Evolutionary conservation across 768 basidiomycete genomes (phyloP), one percentile per base, ranked within the genome.

Genomic region (Floccularia luteovirens): DNA sequence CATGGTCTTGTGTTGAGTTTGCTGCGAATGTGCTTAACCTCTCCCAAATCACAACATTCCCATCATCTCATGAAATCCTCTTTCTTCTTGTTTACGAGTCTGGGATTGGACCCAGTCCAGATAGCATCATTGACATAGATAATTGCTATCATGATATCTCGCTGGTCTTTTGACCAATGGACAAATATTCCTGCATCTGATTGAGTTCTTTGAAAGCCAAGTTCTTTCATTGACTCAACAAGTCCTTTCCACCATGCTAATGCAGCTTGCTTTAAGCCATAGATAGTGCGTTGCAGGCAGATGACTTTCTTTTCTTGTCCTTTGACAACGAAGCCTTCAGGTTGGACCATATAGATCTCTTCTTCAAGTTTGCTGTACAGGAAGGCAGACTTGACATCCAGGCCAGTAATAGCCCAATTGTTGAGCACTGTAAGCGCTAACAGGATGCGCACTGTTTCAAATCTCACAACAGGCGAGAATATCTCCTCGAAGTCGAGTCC

Each of bases 111-210:
- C 32, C 32, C 47, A 3, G 51, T 51, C 1, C 43, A 38, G 0
- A 60, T 35, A 32, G 60, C 54, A 37, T 64, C 63, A 35, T 69
- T 58, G 4, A 70, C 61, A 34, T 66, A 58, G 1, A 66, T 52
- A 0, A 48, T 52, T 0, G 60, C 36, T 8, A 70, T 47, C 5
- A 63, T 43, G 0, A 37, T 57, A 0, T 54, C 51, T 7, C 16
- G 7, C n/a, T 7, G 7, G 20, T 17, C 16, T 7, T 34, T 7
- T 34, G 7, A 28, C 10, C 27, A n/a, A n/a, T n/a, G n/a, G 32
- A 34, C 7, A 34, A 7, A 34, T 7, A 34, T 17, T 8, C 32
- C 7, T 7, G 32, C 8, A 17, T 34, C 32, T 8, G 32, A 12
- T 7, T 34, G 8, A 19, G 20, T 7, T 7, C 32, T 7, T 6